Base-by-base conservation (phyloP, 768 basidiomycete species). In the Goffeauzyma gilvescens region DNA sequence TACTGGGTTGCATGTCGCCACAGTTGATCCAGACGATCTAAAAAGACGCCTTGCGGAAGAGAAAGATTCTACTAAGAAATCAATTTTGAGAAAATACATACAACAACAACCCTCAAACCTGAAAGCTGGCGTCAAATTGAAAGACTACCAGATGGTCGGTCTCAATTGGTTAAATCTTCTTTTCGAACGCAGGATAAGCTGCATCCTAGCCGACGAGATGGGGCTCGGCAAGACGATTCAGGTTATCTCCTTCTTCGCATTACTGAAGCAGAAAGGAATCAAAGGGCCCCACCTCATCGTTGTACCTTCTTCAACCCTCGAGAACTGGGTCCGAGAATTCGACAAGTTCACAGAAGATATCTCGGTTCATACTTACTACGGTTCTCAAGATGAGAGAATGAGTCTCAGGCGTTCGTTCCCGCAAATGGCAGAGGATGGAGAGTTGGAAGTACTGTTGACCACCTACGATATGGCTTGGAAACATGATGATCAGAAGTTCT, bases 151-250 rank as follows among this genome's bases (percentile, higher is more conserved):
- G 64, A 68, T 96, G 45, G 71, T 95, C 44, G 93, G 93, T n/a
- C 72, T 98, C 41, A 98, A 96, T 61, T 98, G 93, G 93, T 68
- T 98, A 50, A 76, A 84, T 64, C 65, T 96, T 17, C 67, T 96
- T 39, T 87, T 86, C 63, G 71, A 69, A 45, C 76, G 74, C 54
- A 72, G 73, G 45, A 71, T 81, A 38, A 89, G 85, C 50, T 95
- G 90, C 63, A 96, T 98, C 58, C 72, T 98, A 32, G 93, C 93
- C 2, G 93, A 98, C 63, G 93, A 98, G 64, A 98, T 98, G 93
- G 90, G 90, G 56, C 76, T 98, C 50, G 93, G 93, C 21, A 98
- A 98, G 70, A 98, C 93, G 2, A 81, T 90, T 28, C 93, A 98
- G 66, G 93, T 98, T 42, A 98, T 98, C 61, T 81, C 87, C 42